Percentiles rank a stretch among this genome's conserved stretches.
Evolutionary conservation across 1,284 basidiomycete genomes (phyloP).

Genomic region (Sutorius eximius): DNA sequence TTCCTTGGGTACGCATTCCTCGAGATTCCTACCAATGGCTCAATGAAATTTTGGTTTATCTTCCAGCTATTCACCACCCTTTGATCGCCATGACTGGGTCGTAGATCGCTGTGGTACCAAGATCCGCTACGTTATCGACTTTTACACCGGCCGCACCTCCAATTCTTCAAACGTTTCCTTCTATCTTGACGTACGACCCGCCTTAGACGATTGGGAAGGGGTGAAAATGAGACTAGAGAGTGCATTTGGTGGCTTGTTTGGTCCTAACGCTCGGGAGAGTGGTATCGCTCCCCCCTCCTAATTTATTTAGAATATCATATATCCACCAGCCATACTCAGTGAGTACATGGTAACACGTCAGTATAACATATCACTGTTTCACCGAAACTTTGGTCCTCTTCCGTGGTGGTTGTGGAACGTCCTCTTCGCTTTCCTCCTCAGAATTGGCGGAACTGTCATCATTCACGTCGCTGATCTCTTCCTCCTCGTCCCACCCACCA

Average conservation of each 20-base stretch:
- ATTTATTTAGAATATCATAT: slow-evolving; percentile 9
- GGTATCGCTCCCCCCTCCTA: slow-evolving; percentile 22
- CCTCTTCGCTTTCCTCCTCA: slow-evolving; percentile 42
- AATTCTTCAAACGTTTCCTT: slow-evolving; percentile 62
- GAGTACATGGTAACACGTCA: slow-evolving; percentile 15
- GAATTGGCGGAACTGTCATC: slow-evolving; percentile 46
- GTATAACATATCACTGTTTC: slow-evolving; percentile 36
- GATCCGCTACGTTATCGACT: slow-evolving; percentile 96
- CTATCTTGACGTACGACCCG: slow-evolving; percentile 93
- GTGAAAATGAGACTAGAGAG: slow-evolving; percentile 70
- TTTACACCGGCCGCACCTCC: slow-evolving; percentile 84
- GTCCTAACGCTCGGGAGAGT: slow-evolving; percentile 17
- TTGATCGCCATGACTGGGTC: slow-evolving; percentile 97
- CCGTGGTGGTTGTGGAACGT: slow-evolving; percentile 35
- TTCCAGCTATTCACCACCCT: slow-evolving; percentile 84
- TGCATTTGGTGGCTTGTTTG: slow-evolving; percentile 48
- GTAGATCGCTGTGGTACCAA: slow-evolving; percentile 89
- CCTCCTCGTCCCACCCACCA: slow-evolving; percentile 61
- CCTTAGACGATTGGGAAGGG: slow-evolving; percentile 89
- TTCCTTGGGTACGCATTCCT: slow-evolving; percentile 74
- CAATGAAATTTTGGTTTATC: slow-evolving; percentile 4
- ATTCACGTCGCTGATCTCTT: slow-evolving; percentile 62
- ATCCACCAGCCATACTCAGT: slow-evolving; percentile 3
- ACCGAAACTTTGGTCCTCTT: slow-evolving; percentile 40
- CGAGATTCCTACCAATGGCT: neutral